Evolutionary conservation across 768 basidiomycete genomes (phyloP).

Genomic region (Cystobasidium ongulense): DNA sequence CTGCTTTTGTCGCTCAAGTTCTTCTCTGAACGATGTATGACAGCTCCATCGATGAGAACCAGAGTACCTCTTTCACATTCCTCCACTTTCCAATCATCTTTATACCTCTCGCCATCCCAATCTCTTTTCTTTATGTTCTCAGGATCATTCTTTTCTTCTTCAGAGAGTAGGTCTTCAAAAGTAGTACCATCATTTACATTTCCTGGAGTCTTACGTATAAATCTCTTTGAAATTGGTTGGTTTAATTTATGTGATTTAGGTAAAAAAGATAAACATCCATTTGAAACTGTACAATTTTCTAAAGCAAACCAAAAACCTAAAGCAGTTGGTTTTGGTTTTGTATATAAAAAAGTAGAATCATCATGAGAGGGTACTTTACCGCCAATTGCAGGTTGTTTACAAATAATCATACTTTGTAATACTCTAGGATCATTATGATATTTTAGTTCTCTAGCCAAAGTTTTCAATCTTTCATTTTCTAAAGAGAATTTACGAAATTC

Average conservation of each 20-base stretch:
- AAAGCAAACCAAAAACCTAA: constrained; percentile 96
- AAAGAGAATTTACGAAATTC: constrained; percentile 70
- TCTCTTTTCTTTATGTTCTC: neutral
- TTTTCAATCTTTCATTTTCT: constrained; percentile 62
- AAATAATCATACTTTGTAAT: constrained; percentile 72
- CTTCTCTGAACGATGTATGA: constrained; percentile 81
- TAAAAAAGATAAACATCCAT: constrained; percentile 78
- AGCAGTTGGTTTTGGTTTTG: constrained; percentile 70
- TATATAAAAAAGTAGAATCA: constrained; percentile 79
- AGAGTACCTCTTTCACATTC: constrained; percentile 59
- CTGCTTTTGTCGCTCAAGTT: constrained; percentile 73
- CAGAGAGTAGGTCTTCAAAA: constrained; percentile 50
- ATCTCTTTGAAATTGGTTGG: constrained; percentile 64
- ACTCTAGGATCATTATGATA: constrained; percentile 73
- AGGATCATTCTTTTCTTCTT: constrained; percentile 26
- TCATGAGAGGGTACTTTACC: constrained; percentile 90
- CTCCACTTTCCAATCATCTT: neutral
- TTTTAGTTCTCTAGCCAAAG: constrained; percentile 65
- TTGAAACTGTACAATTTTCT: constrained; percentile 70
- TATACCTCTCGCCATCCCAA: constrained; percentile 1
- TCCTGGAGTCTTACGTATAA: constrained; percentile 64
- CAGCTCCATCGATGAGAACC: constrained; percentile 85
- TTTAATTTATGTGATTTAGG: constrained; percentile 78
- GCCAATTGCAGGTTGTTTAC: constrained; percentile 80
- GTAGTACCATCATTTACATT: constrained; percentile 58